Evolutionary conservation across 768 basidiomycete species (phyloP).

Genomic region (Mycena olivaceomarginata): DNA sequence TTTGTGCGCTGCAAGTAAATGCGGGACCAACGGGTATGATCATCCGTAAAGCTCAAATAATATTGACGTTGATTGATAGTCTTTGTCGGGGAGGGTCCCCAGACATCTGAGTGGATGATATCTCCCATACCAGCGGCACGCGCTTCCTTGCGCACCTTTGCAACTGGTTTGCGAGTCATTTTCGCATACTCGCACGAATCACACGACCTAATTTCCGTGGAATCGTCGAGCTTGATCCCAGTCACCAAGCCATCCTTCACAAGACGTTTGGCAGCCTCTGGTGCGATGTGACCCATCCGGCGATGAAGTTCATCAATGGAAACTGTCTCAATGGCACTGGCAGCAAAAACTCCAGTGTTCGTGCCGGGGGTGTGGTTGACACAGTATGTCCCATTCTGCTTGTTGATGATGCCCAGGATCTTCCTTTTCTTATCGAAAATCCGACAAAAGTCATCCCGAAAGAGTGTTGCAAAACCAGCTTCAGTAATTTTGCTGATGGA

Average conservation of each 20-base stretch:
- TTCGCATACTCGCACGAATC: conserved; percentile 56
- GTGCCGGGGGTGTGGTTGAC: background rate
- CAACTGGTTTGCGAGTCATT: conserved; percentile 49
- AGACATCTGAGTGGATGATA: conserved; percentile 56
- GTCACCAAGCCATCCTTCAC: conserved; percentile 25
- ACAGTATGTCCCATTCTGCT: conserved; percentile 39
- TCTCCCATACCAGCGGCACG: conserved; percentile 51
- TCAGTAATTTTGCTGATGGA: conserved; percentile 31
- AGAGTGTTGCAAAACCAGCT: conserved; percentile 48
- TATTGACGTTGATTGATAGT: conserved; percentile 41
- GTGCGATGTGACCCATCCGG: too few species aligned
- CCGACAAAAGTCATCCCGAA: conserved; percentile 48
- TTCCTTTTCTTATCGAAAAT: conserved; percentile 44
- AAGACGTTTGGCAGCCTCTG: too few species aligned
- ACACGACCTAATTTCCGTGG: conserved; percentile 49
- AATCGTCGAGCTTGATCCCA: conserved; percentile 51
- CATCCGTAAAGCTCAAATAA: too few species aligned
- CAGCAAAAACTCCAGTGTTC: background rate
- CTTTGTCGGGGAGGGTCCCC: conserved; percentile 48
- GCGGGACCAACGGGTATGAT: too few species aligned
- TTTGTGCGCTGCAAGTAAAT: too few species aligned
- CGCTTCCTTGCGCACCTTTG: conserved; percentile 47
- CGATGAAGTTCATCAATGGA: too few species aligned
- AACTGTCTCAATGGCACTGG: too few species aligned
- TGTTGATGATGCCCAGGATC: conserved; percentile 28